A percentile compares a stretch with the other conserved stretches of the same genome.
These are phyloP conservation scores for Chaetoscypha palmicola DNA, from an alignment of 2,329 filamentous ascomycete species.

Conservation along the genomic window DNA sequence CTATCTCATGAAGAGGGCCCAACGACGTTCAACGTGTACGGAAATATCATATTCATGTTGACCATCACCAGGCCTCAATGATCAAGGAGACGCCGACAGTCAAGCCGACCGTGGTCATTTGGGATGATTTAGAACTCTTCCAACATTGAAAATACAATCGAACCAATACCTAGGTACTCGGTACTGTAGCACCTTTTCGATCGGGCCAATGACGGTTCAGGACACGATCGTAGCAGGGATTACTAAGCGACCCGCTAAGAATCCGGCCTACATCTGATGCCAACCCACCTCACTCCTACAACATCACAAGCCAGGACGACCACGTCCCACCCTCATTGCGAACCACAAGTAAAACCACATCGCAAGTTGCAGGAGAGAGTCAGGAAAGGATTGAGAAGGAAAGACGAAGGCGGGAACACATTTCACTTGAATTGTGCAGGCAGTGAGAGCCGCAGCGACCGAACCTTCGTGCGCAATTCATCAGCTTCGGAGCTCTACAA, in stretches of 20 bases:
- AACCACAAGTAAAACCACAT: constrained; percentile 13
- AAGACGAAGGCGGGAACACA: constrained; percentile 3
- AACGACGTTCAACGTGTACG: no score
- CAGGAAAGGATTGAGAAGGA: constrained; percentile 3
- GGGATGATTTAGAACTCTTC: no score
- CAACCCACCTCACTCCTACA: constrained; percentile 23
- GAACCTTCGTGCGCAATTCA: constrained; percentile 2
- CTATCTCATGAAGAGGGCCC: no score
- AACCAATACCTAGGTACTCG: no score
- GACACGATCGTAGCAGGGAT: neutral
- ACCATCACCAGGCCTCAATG: no score
- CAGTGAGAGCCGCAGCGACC: constrained; percentile 8
- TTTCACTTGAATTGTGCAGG: constrained; percentile 10
- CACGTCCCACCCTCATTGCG: constrained; percentile 9
- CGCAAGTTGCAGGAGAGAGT: constrained; percentile 12
- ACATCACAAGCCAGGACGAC: constrained; percentile 20
- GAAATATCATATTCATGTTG: no score
- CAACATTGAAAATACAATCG: no score
- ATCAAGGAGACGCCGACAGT: no score
- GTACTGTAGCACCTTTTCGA: neutral
- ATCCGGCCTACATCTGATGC: constrained; percentile 20
- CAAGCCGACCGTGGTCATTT: no score
- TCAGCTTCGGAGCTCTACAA: neutral
- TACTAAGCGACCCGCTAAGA: constrained; percentile 18
- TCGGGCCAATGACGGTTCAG: neutral